A percentile compares a stretch with the other conserved stretches of the same genome.
phyloP scores from a whole-genome alignment of 495 filamentous ascomycete species.

The Hapsidospora chrysogenum region DNA sequence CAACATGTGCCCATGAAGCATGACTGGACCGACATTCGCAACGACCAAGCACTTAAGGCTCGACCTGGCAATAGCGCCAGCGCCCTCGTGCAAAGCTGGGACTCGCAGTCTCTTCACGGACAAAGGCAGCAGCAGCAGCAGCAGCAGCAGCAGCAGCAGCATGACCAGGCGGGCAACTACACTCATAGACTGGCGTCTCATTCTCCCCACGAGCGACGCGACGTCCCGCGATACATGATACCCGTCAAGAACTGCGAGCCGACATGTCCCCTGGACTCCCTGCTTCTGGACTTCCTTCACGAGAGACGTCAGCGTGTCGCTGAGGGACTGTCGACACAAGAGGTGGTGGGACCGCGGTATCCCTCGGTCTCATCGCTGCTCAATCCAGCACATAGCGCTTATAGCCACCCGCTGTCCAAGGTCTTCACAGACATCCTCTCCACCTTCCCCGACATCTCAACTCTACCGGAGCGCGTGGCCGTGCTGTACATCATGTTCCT shows the following conservation, averaged over 20 bases:
- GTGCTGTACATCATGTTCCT: constrained; percentile 74
- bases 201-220: too few species aligned
- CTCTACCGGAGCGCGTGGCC: constrained; percentile 59
- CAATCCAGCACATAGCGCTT: constrained; percentile 40
- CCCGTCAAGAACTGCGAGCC: constrained; percentile 37
- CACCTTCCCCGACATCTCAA: constrained; percentile 51
- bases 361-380: constrained; percentile 60
- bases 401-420: constrained; percentile 60
- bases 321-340: constrained; percentile 38
- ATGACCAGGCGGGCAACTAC: neutral
- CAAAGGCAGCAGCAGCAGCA: neutral
- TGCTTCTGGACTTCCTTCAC: constrained; percentile 64
- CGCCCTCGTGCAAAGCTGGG: neutral
- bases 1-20: constrained; percentile 23
- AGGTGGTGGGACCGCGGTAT: constrained; percentile 55
- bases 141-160: neutral
- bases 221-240: neutral
- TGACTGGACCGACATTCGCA: constrained; percentile 23
- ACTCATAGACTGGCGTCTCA: too few species aligned
- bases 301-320: constrained; percentile 45
- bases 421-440: constrained; percentile 68
- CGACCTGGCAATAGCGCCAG: neutral
- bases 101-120: neutral
- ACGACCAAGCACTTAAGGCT: neutral
- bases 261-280: constrained; percentile 54